These are phyloP conservation scores for Cadophora gregata DNA, from an alignment of 2,329 filamentous ascomycete species.

Conservation along the genomic window DNA sequence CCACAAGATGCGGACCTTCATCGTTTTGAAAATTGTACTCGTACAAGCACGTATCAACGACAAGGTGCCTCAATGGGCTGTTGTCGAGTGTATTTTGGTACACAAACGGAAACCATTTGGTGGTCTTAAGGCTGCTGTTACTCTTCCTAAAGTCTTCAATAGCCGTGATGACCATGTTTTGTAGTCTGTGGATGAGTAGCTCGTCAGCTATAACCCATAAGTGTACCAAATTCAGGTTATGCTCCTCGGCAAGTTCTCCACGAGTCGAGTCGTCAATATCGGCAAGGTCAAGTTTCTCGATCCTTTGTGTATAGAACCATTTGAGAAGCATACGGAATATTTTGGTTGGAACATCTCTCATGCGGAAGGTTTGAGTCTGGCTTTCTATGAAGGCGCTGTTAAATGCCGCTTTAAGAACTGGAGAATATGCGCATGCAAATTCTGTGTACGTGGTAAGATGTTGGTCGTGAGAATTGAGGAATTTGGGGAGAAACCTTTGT, in stretches of 20 bases:
- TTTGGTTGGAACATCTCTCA: neutral
- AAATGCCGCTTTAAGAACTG: slow-evolving; percentile 4
- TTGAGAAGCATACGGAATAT: neutral
- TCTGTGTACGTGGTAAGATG: neutral
- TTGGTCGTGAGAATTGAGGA: neutral
- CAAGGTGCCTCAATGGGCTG: no score
- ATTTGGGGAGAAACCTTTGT: neutral
- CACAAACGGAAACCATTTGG: no score
- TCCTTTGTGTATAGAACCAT: neutral
- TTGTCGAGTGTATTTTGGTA: no score
- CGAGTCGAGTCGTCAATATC: neutral
- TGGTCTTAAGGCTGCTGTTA: no score
- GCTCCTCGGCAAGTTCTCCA: neutral
- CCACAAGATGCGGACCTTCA: no score
- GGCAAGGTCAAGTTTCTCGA: neutral
- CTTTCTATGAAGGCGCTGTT: slow-evolving; percentile 16
- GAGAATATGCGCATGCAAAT: neutral
- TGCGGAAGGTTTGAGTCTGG: slow-evolving; percentile 2
- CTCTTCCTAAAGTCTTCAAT: no score
- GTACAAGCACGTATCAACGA: no score
- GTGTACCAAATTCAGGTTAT: slow-evolving; percentile 4
- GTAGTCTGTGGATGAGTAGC: neutral
- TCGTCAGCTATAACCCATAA: slow-evolving; percentile 16
- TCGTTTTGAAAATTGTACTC: no score
- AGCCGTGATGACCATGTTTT: neutral